Base-by-base conservation (phyloP, 208 protist genomes). In the Wallacemonas sp. region DNA sequence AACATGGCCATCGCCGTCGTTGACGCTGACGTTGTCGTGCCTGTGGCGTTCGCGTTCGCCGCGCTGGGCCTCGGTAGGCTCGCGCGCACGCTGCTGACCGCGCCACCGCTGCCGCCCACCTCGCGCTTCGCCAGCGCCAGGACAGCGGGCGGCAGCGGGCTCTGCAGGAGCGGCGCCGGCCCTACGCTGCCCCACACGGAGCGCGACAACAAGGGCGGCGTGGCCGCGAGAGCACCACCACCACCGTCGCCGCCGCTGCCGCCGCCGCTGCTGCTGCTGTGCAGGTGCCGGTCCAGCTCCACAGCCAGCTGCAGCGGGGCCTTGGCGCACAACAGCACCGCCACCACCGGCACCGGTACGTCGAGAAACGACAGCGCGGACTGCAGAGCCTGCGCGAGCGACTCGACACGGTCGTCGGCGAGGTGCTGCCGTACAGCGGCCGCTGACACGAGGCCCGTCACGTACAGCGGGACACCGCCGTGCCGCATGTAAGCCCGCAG, bases 221-320 rank as follows among this genome's bases (percentile, higher is more conserved):
- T 26, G 7, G 33, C 28, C 33, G 74, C 78, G 41, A 59, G 20
- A 52, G 73, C 70, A 7, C 61, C 73, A 5, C 69, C 72, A 41
- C 36, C 14, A 14, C 7, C 36, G 14, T 7, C 36, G 36, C 36
- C 36, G 48, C 48, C 5, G 44, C 44, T 5, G 20, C 44, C 12
- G 12, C 4, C 12, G 12, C 36, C 12, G 36, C 36, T 39, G 36
- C 36, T 12, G 36, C 12, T 39, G 36, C 4, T 39, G 36, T 48
- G 10, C 48, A 55, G 25, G 7, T 41, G 20, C 23, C 67, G 54
- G 14, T 64, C 68, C 57, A 79, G 44, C n/a, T 61, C 61, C 20
- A 85, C 67, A 18, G 81, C 75, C 77, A 79, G 70, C 64, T 90
- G 84, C 64, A 93, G 46, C 10, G 84, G 87, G 5, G 87, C 87